A percentile compares a stretch with the other conserved stretches of the same genome.
phyloP scores from a whole-genome alignment of 495 filamentous ascomycete genomes.

The Neurospora discreta region DNA sequence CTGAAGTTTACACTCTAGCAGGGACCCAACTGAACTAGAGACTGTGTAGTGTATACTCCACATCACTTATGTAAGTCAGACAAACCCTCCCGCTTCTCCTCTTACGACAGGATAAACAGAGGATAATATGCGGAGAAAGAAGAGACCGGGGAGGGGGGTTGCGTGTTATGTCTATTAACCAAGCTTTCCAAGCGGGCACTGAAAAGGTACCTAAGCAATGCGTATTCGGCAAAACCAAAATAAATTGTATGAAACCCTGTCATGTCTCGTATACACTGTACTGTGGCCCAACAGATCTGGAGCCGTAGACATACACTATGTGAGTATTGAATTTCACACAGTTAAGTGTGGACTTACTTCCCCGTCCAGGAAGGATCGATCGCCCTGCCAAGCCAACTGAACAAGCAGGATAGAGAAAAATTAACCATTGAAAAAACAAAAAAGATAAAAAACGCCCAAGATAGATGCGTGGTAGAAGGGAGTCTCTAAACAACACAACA shows the following conservation, averaged over 20 bases:
- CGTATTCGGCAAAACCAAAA: background rate
- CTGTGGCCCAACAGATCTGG: background rate
- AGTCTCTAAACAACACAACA: background rate
- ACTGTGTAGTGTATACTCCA: background rate
- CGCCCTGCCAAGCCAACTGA: background rate
- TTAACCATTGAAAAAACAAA: background rate
- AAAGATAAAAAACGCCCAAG: background rate
- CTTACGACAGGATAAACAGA: background rate
- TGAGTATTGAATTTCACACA: too few species aligned
- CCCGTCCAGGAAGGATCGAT: background rate
- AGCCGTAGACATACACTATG: too few species aligned
- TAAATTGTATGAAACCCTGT: background rate
- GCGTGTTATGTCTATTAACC: background rate
- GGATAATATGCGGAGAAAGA: background rate
- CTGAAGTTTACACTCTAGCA: background rate
- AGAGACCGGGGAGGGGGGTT: background rate
- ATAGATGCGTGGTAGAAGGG: background rate
- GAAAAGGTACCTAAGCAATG: background rate
- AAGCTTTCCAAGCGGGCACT: background rate
- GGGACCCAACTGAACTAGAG: background rate
- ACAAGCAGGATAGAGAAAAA: background rate
- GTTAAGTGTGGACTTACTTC: background rate
- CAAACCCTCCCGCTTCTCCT: background rate
- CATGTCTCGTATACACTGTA: background rate
- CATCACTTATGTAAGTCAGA: background rate